Base-by-base conservation (phyloP, 495 filamentous ascomycete genomes). In the Neurospora pannonica region DNA sequence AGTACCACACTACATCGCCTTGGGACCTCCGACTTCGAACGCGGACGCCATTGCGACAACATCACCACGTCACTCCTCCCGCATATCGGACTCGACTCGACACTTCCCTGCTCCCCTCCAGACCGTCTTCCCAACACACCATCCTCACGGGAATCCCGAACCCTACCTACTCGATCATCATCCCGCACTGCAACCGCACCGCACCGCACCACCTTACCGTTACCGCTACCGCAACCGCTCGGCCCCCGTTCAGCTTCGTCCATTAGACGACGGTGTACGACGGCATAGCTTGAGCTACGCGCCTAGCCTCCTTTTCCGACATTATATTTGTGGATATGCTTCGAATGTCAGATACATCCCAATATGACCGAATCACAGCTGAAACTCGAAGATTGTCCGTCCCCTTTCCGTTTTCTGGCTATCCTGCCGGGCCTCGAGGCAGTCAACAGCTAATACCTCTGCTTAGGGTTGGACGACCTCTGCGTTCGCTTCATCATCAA, bases 401-500 rank as follows among this genome's bases (percentile, higher is more conserved):
- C 70, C 37, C 71, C 62, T 73, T 73, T 71, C 13, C 42, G 5
- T 72, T 4, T 71, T 39, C 38, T 38, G 70, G 28, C 71, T 72
- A 48, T 38, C 34, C 48, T 69, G 13, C 38, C 28, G 19, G n/a
- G 31, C 28, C 37, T 19, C 21, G 48, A 70, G 19, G 54, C 28
- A 46, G 70, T 74, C 71, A 42, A 71, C 83, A 84, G 75, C 83
- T 77, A 75, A 60, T 36, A 72, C 72, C 73, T 72, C 38, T 72
- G 60, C 75, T 77, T 79, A 94, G 93, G 94, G 94, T 87, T 98
- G 86, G 94, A 97, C 91, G 94, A 98, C 84, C 87, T 98, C 69
- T 97, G 93, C 82, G 94, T 97, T 81, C 93, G 89, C 75, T 99
- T 99, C 80, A 95, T 99, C 78, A 93, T 98, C 79, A 98, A 98